Base-by-base conservation (phyloP, 192 early-diverging fungal genomes). In the Coemansia sp. region DNA sequence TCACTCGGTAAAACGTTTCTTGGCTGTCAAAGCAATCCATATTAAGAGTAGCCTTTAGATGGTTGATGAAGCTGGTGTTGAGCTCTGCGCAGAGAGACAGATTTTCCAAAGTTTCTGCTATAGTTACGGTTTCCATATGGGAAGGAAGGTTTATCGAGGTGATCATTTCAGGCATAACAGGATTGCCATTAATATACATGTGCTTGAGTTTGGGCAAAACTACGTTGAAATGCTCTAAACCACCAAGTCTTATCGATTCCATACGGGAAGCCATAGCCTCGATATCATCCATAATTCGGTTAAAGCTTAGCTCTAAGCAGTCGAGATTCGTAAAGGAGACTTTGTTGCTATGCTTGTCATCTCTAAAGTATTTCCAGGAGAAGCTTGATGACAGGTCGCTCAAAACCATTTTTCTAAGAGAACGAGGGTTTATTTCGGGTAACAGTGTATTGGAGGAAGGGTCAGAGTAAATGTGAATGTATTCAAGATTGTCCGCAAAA, bases 341-440 rank as follows among this genome's bases (percentile, higher is more conserved):
- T 3, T 5, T 7, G 3, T 42, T 42, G 32, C 18, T 4, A 25
- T 36, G 0, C 18, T 28, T 16, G 4, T 40, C 12, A 20, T 42
- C 16, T 40, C 34, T 34, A 32, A 60, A 60, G n/a, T 5, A 40
- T 12, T 60, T 60, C 57, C 57, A 60, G 4, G 57, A 60, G 17
- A 60, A 60, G 36, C 17, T 28, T 5, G 57, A 28, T 34, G 57
- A 60, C 20, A 60, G 36, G 29, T 40, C 18, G 4, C 17, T 32
- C 16, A 57, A 30, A 17, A 14, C 18, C 17, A 60, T 2, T 25
- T 60, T 40, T 42, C 17, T 36, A 12, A 60, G 57, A 20, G 57
- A 7, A 0, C 34, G 2, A 16, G 57, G 57, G 22, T 42, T 25
- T 14, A 60, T 40, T 40, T 40, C 16, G 31, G 57, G 57, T 6